phyloP scores from a whole-genome alignment of 495 filamentous ascomycete genomes.

The Cercophora newfieldiana region DNA sequence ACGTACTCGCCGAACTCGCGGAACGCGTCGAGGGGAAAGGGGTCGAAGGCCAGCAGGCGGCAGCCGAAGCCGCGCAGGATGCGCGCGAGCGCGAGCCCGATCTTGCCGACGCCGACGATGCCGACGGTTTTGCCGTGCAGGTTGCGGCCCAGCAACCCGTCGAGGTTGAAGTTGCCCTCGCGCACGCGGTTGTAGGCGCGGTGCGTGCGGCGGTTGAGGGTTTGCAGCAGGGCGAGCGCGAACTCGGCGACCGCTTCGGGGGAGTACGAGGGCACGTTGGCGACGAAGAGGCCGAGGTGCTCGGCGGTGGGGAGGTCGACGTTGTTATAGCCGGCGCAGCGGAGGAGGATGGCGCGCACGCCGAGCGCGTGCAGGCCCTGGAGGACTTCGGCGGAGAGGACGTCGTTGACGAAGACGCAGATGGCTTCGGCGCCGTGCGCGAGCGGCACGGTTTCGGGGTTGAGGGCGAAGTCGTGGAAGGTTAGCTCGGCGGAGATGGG shows the following conservation, averaged over 20 bases:
- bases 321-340: constrained; percentile 73
- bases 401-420: constrained; percentile 74
- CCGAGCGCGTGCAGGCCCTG: constrained; percentile 47
- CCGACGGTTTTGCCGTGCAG: constrained; percentile 63
- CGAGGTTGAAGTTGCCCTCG: constrained; percentile 69
- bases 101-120: constrained; percentile 55
- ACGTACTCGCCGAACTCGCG: constrained; percentile 53
- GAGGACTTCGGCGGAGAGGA: constrained; percentile 52
- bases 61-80: constrained; percentile 67
- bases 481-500: constrained; percentile 37
- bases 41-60: constrained; percentile 59
- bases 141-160: constrained; percentile 62
- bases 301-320: constrained; percentile 60
- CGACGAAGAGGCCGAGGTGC: constrained; percentile 60
- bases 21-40: constrained; percentile 50
- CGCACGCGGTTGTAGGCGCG: constrained; percentile 71
- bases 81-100: constrained; percentile 51
- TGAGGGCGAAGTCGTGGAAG: constrained; percentile 59
- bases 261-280: constrained; percentile 67
- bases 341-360: constrained; percentile 59
- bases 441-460: constrained; percentile 56
- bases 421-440: constrained; percentile 57
- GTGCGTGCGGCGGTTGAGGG: constrained; percentile 69
- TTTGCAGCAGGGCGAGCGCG: constrained; percentile 65
- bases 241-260: constrained; percentile 76